Conservation (phyloP, 345 rosid species). For the Carallia brachiata region DNA sequence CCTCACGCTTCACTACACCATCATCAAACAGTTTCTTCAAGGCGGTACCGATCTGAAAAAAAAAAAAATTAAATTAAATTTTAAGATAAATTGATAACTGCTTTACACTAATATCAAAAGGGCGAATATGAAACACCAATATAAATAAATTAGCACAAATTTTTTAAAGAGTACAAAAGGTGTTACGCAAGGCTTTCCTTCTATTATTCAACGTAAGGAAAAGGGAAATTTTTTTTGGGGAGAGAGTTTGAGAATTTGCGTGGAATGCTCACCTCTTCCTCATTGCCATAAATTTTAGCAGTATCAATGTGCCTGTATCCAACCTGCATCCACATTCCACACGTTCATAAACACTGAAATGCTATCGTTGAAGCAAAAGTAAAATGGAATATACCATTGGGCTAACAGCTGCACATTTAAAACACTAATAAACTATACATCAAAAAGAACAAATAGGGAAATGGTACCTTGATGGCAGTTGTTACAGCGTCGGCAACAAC, state of each 20-base stretch:
- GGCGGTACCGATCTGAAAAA: constrained; percentile 36
- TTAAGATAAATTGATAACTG: too few species aligned
- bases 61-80: background rate
- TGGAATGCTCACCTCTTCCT: constrained; percentile 49
- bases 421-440: background rate
- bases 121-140: too few species aligned
- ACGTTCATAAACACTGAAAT: too few species aligned
- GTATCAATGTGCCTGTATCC: constrained; percentile 75
- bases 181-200: too few species aligned
- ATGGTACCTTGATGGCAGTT: constrained; percentile 10
- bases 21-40: constrained; percentile 37
- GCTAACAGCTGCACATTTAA: too few species aligned
- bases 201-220: too few species aligned
- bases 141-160: too few species aligned
- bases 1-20: constrained; percentile 44
- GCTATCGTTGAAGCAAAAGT: too few species aligned
- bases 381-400: too few species aligned
- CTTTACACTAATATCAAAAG: too few species aligned
- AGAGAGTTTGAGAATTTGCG: background rate
- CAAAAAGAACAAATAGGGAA: background rate
- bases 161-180: too few species aligned
- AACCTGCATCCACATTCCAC: constrained; percentile 17
- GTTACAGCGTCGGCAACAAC: constrained; percentile 31
- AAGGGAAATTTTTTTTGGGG: too few species aligned
- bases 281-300: constrained; percentile 54